Percentiles rank a stretch among this genome's conserved stretches.
Evolutionary conservation across 2,329 filamentous ascomycete genomes (phyloP).

Genomic region (Talaromyces sp.): DNA sequence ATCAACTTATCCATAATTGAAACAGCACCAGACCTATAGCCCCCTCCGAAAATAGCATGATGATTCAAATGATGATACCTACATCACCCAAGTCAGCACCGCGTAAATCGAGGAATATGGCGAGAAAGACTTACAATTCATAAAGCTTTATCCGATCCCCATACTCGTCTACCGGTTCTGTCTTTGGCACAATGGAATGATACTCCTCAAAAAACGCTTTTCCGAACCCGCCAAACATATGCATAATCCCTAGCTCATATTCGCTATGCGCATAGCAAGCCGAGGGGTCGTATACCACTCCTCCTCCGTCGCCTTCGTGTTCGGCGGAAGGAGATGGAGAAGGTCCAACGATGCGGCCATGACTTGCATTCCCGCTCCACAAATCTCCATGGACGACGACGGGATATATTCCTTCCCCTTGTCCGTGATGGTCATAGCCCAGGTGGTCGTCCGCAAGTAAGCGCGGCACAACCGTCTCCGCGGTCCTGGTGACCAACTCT

Average conservation of each 20-base stretch:
- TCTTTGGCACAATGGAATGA: slow-evolving; percentile 68
- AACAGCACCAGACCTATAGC: slow-evolving; percentile 72
- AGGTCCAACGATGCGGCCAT: slow-evolving; percentile 57
- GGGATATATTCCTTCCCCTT: slow-evolving; percentile 60
- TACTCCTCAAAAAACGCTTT: slow-evolving; percentile 72
- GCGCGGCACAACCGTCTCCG: slow-evolving; percentile 64
- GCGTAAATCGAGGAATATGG: background rate
- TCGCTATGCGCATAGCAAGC: slow-evolving; percentile 82
- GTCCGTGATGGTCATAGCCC: slow-evolving; percentile 41
- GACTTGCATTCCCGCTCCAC: slow-evolving; percentile 82
- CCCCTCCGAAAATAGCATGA: slow-evolving; percentile 75
- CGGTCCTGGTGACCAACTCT: slow-evolving; percentile 62
- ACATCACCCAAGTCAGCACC: too few species aligned
- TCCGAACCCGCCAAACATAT: slow-evolving; percentile 90
- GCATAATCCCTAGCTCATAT: slow-evolving; percentile 91
- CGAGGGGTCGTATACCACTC: slow-evolving; percentile 75
- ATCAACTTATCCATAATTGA: slow-evolving; percentile 73
- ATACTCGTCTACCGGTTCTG: slow-evolving; percentile 77
- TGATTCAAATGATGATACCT: slow-evolving; percentile 92
- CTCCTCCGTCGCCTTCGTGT: slow-evolving; percentile 40
- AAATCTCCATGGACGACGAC: slow-evolving; percentile 87
- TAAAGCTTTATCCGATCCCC: slow-evolving; percentile 79
- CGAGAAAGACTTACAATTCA: slow-evolving; percentile 60
- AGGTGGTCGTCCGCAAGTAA: slow-evolving; percentile 69
- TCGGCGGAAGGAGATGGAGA: slow-evolving; percentile 20